These are phyloP conservation scores for Diophrys appendiculata DNA, from an alignment of 73 alveolate species.

Conservation along the genomic window DNA sequence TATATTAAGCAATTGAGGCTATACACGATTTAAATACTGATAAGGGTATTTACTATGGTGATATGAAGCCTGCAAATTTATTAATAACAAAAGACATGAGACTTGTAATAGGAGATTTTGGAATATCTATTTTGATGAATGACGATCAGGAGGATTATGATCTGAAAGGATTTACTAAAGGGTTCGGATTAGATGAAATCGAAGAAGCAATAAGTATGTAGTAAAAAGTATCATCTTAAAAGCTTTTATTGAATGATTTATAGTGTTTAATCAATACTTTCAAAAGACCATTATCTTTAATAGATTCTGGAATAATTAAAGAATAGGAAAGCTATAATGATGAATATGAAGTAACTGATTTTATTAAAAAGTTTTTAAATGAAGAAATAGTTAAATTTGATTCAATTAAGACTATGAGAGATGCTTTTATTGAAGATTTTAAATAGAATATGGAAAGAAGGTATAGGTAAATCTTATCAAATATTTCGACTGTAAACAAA, in stretches of 20 bases:
- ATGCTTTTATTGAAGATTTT: too few relatives aligned
- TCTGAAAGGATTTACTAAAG: background rate
- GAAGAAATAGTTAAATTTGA: too few relatives aligned
- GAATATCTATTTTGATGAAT: constrained; percentile 5
- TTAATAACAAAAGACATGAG: constrained; percentile 16
- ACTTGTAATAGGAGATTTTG: constrained; percentile 30
- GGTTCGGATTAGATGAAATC: background rate
- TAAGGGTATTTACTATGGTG: constrained; percentile 34
- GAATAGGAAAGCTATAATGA: too few relatives aligned
- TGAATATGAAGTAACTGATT: too few relatives aligned
- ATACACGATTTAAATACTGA: constrained; percentile 11
- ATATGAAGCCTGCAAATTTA: constrained; percentile 43
- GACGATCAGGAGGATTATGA: background rate
- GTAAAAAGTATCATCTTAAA: background rate
- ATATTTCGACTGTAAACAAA: too few relatives aligned
- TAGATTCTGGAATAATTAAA: too few relatives aligned
- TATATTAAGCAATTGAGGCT: background rate
- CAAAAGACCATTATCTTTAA: background rate
- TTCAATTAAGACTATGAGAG: too few relatives aligned
- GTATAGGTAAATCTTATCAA: too few relatives aligned
- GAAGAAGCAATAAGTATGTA: background rate
- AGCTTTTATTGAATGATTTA: background rate
- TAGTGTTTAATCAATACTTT: background rate
- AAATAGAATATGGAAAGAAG: too few relatives aligned
- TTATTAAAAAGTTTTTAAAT: too few relatives aligned